phyloP scores from a whole-genome alignment of 495 filamentous ascomycete species.

The Xanthoparmelia taractica region DNA sequence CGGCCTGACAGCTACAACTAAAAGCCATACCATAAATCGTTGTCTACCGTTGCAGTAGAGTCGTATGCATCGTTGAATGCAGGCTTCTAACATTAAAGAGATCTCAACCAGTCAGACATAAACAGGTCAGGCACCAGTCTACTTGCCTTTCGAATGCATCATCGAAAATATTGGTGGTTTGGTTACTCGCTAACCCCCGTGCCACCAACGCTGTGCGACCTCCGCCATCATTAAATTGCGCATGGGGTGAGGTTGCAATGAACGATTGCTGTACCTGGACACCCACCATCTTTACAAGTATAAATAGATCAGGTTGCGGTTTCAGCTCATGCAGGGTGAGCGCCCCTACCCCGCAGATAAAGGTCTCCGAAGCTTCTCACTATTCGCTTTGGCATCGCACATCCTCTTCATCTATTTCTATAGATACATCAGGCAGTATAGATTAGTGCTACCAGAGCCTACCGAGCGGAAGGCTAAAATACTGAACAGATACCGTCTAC shows the following conservation, averaged over 20 bases:
- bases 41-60: background rate
- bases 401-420: too few species aligned
- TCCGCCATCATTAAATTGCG: background rate
- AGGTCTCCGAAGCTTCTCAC: too few species aligned
- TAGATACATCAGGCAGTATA: too few species aligned
- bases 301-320: background rate
- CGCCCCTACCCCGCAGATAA: too few species aligned
- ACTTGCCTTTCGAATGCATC: background rate
- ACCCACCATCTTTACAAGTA: background rate
- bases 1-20: background rate
- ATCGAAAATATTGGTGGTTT: background rate
- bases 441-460: too few species aligned
- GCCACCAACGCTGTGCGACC: background rate
- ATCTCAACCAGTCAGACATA: background rate
- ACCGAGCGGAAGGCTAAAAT: too few species aligned
- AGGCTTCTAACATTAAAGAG: background rate
- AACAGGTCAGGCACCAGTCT: background rate
- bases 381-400: too few species aligned
- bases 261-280: background rate
- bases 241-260: background rate
- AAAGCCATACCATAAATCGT: background rate
- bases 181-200: background rate
- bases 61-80: background rate
- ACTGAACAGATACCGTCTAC: too few species aligned
- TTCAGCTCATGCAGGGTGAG: background rate